Base-by-base conservation (phyloP, 73 alveolate genomes). In the Uronychia setigera region DNA sequence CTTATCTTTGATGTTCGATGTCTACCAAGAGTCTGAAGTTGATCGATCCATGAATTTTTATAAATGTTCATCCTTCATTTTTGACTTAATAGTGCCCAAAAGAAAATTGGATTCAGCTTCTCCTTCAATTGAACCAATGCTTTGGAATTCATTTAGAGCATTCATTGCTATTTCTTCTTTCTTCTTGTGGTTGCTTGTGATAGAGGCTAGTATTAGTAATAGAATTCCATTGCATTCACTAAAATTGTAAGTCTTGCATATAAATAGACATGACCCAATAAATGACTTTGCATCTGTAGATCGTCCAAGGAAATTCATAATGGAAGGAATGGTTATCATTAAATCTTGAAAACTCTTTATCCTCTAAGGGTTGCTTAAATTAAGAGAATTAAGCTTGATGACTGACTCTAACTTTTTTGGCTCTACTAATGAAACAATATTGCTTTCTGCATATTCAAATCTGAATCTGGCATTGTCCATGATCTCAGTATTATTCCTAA, bases 231-330 rank as follows among this genome's bases (percentile, higher is more conserved):
- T 79, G 19, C 67, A n/a, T 33, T 46, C 33, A 0, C 35, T 1
- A 35, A 80, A 67, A 29, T 74, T 81, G 13, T 30, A 80, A 60
- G 80, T 81, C 1, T 78, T 81, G 35, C 92, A 78, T 26, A 58
- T 60, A 5, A 87, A 67, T 32, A 88, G 29, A 28, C 86, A 32
- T 33, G 80, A 33, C 13, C 80, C 90, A 25, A 58, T 78, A 1
- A 78, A 76, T 29, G 29, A 82, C 29, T 35, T 74, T 0, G 94
- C 94, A 26, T 88, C 94, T 28, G 88, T 90, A 9, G 31, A 46
- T 75, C 90, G 81, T 26, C 82, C 85, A 13, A 33, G 28, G 46
- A 83, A 76, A 0, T 67, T 76, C 1, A 83, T 59, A 77, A 74
- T 80, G 14, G 59, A 31, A n/a, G 86, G 86, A 9, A 88, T 30